A percentile compares a stretch with the other conserved stretches of the same genome.
These are phyloP conservation scores for Tetrastigma voinierianum DNA, from an alignment of 164 flowering plant genomes.

Conservation along the genomic window DNA sequence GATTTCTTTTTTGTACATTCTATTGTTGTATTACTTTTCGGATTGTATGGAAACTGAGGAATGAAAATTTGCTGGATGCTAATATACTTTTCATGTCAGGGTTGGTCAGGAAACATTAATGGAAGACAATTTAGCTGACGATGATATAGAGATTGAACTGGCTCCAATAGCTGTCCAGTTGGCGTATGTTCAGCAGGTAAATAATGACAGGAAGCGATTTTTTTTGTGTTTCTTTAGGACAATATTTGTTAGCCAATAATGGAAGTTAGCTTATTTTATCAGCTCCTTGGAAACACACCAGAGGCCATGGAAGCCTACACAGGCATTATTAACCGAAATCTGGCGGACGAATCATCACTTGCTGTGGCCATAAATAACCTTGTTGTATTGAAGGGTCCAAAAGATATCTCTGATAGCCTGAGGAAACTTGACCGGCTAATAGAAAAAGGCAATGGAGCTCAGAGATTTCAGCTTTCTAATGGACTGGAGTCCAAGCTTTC, in stretches of 20 bases:
- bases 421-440: slow-evolving; percentile 77
- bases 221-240: neutral
- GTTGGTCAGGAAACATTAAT: slow-evolving; percentile 87
- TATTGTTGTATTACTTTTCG: no score
- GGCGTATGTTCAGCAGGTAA: slow-evolving; percentile 94
- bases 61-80: neutral
- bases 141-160: slow-evolving; percentile 86
- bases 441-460: slow-evolving; percentile 53
- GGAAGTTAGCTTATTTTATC: slow-evolving; percentile 17
- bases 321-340: slow-evolving; percentile 56
- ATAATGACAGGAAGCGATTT: no score
- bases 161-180: slow-evolving; percentile 90
- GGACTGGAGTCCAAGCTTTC: slow-evolving; percentile 84
- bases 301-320: slow-evolving; percentile 69
- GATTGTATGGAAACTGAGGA: no score
- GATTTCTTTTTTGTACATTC: no score
- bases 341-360: slow-evolving; percentile 78
- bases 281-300: slow-evolving; percentile 70
- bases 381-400: slow-evolving; percentile 70
- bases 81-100: slow-evolving; percentile 33
- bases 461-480: slow-evolving; percentile 57
- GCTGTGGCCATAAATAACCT: slow-evolving; percentile 91
- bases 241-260: slow-evolving; percentile 11
- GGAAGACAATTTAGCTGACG: slow-evolving; percentile 86
- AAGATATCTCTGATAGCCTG: slow-evolving; percentile 83